Base-by-base conservation (phyloP, 2,329 filamentous ascomycete species). In the Cryphonectria parasitica region DNA sequence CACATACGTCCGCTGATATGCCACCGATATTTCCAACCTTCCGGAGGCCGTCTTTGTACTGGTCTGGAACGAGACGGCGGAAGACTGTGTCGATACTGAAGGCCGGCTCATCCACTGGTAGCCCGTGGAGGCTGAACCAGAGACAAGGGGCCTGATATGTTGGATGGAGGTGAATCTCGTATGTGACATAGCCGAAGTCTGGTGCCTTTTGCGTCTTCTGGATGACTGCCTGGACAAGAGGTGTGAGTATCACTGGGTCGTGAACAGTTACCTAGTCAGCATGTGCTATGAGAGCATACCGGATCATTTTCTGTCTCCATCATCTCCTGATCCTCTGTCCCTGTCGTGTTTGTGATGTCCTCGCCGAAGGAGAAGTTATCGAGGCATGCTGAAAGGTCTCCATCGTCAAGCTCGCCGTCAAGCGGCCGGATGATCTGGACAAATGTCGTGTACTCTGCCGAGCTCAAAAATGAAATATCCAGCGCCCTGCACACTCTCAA, bases 131-230 rank as follows among this genome's bases (percentile, higher is more conserved):
- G 68, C 84, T 88, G 82, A 95, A 94, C 88, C 92, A 95, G 69
- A 95, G 84, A 71, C 92, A 92, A 11, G 92, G 92, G 62, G 91
- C 88, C 72, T 87, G 87, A 80, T 95, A 95, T 69, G 90, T 92
- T 69, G 90, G 88, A 75, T 94, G 93, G 72, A 92, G 84, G 76
- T 93, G 86, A 75, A 95, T 89, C 79, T 94, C 90, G 81, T 94
- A 95, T 72, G 87, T 85, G 74, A 92, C 88, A 75, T 85, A 82
- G 69, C 82, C 82, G 73, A 79, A 78, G 71, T 80, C 81, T 70
- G 77, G 76, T 64, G 73, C 75, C 61, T 76, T 73, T 41, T 74
- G 74, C 25, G 76, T 75, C 66, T 75, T 81, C 41, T 77, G 72
- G 45, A 87, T 75, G 60, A 79, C 81, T 58, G 83, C 83, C 84